Base-by-base conservation (phyloP, 75 land plant species). In the Ceratopteris richardii region DNA sequence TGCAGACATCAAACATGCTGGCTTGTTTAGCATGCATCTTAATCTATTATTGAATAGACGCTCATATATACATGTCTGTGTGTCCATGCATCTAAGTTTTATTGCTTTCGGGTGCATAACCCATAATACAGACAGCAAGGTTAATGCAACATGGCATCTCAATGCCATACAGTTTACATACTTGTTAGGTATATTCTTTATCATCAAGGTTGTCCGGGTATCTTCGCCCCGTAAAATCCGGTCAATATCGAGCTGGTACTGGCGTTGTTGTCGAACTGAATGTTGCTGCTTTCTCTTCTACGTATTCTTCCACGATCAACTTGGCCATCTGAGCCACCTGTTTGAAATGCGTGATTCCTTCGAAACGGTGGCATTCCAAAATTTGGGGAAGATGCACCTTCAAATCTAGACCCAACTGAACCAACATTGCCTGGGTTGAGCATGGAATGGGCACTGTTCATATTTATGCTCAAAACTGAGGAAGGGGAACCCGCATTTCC, bases 281-380 rank as follows among this genome's bases (percentile, higher is more conserved):
- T 58, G 18, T 57, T 22, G 11, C 23, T 62, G 23, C 53, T 66
- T 18, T 77, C 79, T 18, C 65, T 53, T 39, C 79, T 75, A 19
- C 78, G 69, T 24, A 63, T 72, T 64, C 72, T 55, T 4, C 43
- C 66, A 44, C 60, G 56, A 31, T 64, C 73, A 41, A 19, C 55
- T 48, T 53, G 30, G 0, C 61, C 52, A 46, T 46, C 48, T 46
- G 48, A 20, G 2, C 4, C 21, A 20, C 12, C 48, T 5, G 48
- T 46, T 20, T 46, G 56, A 58, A 80, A 83, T 31, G 76, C 26
- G 7, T 68, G 73, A 44, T 76, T 44, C 58, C 64, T 57, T 31
- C 78, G 84, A 27, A 73, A 79, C 7, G 83, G 66, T 21, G 80
- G 66, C 59, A 88, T 63, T 58, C 81, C 68, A n/a, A 78, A 65